Evolutionary conservation across 1,139 yeast species (phyloP).

Genomic region (Saccharomyces hybrid): DNA sequence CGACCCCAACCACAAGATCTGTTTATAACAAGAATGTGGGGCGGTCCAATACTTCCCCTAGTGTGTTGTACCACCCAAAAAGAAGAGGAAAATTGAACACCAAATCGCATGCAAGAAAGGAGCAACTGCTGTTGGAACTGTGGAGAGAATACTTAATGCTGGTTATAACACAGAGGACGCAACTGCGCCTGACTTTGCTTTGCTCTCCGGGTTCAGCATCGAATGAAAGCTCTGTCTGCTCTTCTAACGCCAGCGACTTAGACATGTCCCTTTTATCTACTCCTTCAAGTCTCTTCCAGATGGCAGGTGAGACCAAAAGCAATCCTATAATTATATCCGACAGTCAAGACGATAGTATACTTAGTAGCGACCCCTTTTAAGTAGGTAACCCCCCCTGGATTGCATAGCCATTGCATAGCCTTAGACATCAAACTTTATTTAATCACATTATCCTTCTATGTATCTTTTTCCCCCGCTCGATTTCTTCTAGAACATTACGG

Average conservation of each 20-base stretch:
- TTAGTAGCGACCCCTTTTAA: neutral
- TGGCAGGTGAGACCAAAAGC: neutral
- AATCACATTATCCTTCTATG: neutral
- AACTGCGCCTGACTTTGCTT: conserved; percentile 21
- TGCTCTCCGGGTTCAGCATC: conserved; percentile 1
- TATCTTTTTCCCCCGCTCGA: neutral
- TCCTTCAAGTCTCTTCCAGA: neutral
- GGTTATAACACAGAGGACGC: conserved; percentile 24
- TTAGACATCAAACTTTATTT: neutral
- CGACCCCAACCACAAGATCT: neutral
- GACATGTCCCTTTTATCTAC: neutral
- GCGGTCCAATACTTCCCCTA: conserved; percentile 3
- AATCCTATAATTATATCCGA: neutral
- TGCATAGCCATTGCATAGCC: neutral
- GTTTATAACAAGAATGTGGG: neutral
- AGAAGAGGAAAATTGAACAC: neutral
- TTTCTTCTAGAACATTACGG: neutral
- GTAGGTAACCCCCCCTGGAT: neutral
- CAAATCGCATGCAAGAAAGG: neutral
- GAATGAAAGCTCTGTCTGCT: neutral
- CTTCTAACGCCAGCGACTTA: conserved; percentile 2
- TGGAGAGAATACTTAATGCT: conserved; percentile 29
- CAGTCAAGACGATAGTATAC: neutral
- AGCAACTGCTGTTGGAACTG: conserved; percentile 7
- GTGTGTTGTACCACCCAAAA: conserved; percentile 1